Conservation (phyloP, 768 basidiomycete genomes). For the Tylopilus vinaceipallidus region DNA sequence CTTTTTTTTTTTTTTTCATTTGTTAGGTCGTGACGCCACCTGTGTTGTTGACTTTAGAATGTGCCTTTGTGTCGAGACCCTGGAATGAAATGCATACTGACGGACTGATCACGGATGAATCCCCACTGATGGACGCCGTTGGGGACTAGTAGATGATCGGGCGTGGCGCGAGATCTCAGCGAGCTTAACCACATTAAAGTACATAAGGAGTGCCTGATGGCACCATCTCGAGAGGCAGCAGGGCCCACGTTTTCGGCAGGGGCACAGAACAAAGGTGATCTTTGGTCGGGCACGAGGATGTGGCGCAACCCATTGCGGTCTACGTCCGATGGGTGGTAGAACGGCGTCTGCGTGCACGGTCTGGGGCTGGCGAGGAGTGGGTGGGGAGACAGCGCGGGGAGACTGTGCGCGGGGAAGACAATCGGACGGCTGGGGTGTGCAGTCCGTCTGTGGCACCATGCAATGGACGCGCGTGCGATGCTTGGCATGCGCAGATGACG, state of each 20-base stretch:
- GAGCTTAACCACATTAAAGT: neutral
- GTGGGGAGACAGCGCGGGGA: neutral
- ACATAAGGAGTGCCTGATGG: conserved; percentile 6
- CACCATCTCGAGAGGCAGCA: neutral
- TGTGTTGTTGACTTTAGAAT: conserved; percentile 2
- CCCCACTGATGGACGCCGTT: conserved; percentile 2
- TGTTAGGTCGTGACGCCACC: neutral
- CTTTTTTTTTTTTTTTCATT: no score
- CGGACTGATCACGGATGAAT: conserved; percentile 3
- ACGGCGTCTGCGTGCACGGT: neutral
- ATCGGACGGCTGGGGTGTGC: no score
- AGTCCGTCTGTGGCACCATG: no score
- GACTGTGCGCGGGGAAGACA: conserved; percentile 18
- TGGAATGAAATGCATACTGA: conserved; percentile 1
- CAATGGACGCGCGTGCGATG: no score
- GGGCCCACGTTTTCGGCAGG: conserved; percentile 11
- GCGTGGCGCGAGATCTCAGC: conserved; percentile 27
- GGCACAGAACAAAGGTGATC: conserved; percentile 9
- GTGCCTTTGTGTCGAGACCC: conserved; percentile 10
- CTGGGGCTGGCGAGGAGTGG: neutral
- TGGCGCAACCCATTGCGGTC: no score
- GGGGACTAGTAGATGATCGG: conserved; percentile 7
- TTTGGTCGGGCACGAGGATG: conserved; percentile 17
- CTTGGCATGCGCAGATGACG: no score
- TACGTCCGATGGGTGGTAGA: conserved; percentile 1